Evolutionary conservation across 2,329 filamentous ascomycete genomes (phyloP), one percentile per base, ranked within the genome.

Genomic region (Fusarium decemcellulare): DNA sequence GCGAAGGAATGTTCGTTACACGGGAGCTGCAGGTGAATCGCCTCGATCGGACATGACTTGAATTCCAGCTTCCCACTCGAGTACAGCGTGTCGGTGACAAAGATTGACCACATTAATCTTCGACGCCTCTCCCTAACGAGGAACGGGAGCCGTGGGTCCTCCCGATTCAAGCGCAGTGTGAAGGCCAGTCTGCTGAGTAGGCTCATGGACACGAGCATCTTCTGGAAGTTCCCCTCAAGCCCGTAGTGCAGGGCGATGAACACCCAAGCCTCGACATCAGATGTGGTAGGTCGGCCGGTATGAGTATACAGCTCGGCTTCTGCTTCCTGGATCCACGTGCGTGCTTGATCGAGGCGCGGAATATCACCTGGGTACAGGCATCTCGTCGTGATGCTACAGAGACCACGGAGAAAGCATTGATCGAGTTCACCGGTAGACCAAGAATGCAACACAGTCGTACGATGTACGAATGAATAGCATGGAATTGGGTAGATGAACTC

Each of bases 61-160:
- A 68, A 68, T 4, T 68, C 66, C 1, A 34, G 27, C 48, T 61
- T 68, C 0, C 66, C 66, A 8, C 66, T 68, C 0, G 66, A 68
- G 3, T 68, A 68, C 5, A 68, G 36, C 1, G 66, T 59, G 5
- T 65, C 66, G 29, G 66, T 61, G 4, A 54, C 50, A 5, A 67
- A 72, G 1, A 73, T 74, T 0, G 68, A 62, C 72, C 72, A 74
- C 71, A 74, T 74, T 3, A 74, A 37, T 10, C 72, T 50, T 4
- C 72, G 34, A 0, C 69, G 61, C 0, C 68, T 58, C 29, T 74
- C 72, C 6, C 69, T 72, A 0, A 55, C 51, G 0, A 74, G 47
- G 8, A 71, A 74, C 3, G 42, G 30, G 5, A 59, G 56, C 0
- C 67, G 62, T 0, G 60, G 23, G 6, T 74, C 63, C 15, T 74